These are phyloP conservation scores for Phoma sp. DNA, from an alignment of 2,329 filamentous ascomycete species.

Conservation along the genomic window DNA sequence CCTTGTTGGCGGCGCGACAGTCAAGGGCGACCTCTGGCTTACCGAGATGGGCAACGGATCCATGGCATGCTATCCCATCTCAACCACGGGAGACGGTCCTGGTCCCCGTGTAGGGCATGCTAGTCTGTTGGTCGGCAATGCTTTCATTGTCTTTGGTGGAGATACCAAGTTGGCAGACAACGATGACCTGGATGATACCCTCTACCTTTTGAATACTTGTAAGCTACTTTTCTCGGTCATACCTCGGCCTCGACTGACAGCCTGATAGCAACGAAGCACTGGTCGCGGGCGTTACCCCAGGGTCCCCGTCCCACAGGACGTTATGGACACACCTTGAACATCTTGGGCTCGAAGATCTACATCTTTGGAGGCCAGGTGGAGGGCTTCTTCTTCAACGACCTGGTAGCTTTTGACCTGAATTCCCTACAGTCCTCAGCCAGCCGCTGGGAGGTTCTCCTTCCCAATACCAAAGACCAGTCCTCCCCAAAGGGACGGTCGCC, in stretches of 20 bases:
- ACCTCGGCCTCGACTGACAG: conserved; percentile 35
- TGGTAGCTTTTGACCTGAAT: conserved; percentile 94
- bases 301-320: conserved; percentile 85
- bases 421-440: conserved; percentile 90
- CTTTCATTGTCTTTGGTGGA: conserved; percentile 97
- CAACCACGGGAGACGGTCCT: conserved; percentile 90
- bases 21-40: conserved; percentile 98
- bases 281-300: conserved; percentile 90
- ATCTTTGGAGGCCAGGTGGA: conserved; percentile 98
- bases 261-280: conserved; percentile 85
- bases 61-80: conserved; percentile 88
- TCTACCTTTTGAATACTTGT: conserved; percentile 98
- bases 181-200: conserved; percentile 89
- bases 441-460: conserved; percentile 91
- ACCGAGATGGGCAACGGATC: conserved; percentile 83
- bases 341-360: conserved; percentile 94
- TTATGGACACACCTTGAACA: conserved; percentile 96
- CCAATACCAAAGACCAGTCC: conserved; percentile 68
- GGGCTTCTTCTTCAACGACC: conserved; percentile 96
- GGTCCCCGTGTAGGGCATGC: conserved; percentile 94
- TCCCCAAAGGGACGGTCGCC: conserved; percentile 56
- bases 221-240: conserved; percentile 52
- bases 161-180: conserved; percentile 96
- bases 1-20: conserved; percentile 90
- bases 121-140: conserved; percentile 93